A percentile compares a stretch with the other conserved stretches of the same genome.
phyloP scores from a whole-genome alignment of 2,329 filamentous ascomycete species.

The Endothia cerciana region DNA sequence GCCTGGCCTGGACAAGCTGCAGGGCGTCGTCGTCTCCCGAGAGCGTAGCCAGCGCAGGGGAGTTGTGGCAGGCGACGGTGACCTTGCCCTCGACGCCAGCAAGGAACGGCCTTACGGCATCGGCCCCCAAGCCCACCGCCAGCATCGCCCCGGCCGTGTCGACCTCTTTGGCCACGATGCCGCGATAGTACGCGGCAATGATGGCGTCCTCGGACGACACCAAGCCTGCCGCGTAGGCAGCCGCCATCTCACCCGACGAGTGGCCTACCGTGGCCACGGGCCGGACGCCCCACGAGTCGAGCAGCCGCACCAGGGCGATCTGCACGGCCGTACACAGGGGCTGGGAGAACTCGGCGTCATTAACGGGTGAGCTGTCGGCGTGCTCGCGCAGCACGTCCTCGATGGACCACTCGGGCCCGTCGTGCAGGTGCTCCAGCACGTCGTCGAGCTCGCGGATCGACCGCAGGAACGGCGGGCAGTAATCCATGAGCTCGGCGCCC shows the following conservation, averaged over 20 bases:
- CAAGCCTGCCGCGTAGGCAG: constrained; percentile 7
- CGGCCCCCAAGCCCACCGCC: constrained; percentile 20
- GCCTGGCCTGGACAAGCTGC: constrained; percentile 31
- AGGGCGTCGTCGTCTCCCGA: constrained; percentile 41
- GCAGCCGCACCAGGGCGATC: constrained; percentile 15
- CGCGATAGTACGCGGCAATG: constrained; percentile 10
- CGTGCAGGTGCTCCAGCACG: neutral
- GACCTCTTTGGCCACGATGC: neutral
- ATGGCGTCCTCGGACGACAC: neutral
- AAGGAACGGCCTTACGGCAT: neutral
- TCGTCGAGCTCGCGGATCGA: neutral
- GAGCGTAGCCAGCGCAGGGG: constrained; percentile 45
- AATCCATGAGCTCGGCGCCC: constrained; percentile 18
- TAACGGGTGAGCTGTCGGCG: neutral
- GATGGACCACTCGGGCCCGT: constrained; percentile 10
- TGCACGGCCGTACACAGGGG: constrained; percentile 23
- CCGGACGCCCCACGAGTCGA: constrained; percentile 5
- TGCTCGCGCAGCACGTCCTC: neutral
- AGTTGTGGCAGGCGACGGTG: constrained; percentile 50
- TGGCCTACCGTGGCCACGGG: constrained; percentile 22
- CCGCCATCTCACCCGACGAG: constrained; percentile 16
- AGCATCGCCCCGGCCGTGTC: constrained; percentile 13
- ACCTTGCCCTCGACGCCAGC: neutral
- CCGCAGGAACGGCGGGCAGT: constrained; percentile 5
- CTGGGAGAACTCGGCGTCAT: constrained; percentile 19